Evolutionary conservation across 306 rosid species (phyloP).

Genomic region (Calophaca sinica): DNA sequence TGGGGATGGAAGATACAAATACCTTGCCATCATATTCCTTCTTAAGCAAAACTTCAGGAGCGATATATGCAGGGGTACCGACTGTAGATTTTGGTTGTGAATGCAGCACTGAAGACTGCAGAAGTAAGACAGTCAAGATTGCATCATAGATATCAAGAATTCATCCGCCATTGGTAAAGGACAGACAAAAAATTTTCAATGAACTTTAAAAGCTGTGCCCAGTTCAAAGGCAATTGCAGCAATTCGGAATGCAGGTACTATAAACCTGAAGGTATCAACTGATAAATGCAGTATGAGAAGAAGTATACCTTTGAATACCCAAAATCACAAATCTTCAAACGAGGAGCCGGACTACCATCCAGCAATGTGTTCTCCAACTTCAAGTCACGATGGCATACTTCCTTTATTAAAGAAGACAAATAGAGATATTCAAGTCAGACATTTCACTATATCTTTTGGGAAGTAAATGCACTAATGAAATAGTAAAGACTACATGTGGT

Average conservation of each 20-base stretch:
- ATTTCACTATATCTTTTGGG: constrained; percentile 18
- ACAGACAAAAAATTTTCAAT: not conserved
- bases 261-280: not conserved
- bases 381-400: constrained; percentile 96
- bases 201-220: constrained; percentile 4
- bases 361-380: constrained; percentile 91
- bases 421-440: constrained; percentile 31
- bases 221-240: not conserved
- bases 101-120: constrained; percentile 90
- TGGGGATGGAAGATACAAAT: constrained; percentile 37
- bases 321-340: constrained; percentile 90
- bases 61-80: constrained; percentile 97
- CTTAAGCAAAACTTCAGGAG: constrained; percentile 94
- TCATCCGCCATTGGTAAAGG: not conserved
- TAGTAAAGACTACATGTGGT: not conserved
- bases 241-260: not conserved
- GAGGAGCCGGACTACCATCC: constrained; percentile 98
- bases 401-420: constrained; percentile 56
- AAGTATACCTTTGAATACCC: constrained; percentile 89
- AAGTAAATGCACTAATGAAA: not conserved
- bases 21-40: constrained; percentile 99
- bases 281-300: constrained; percentile 20
- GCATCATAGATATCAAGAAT: constrained; percentile 38
- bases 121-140: constrained; percentile 42
- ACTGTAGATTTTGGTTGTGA: constrained; percentile 98